Conservation (phyloP, 306 rosid species). For the Citrullus colocynthis region DNA sequence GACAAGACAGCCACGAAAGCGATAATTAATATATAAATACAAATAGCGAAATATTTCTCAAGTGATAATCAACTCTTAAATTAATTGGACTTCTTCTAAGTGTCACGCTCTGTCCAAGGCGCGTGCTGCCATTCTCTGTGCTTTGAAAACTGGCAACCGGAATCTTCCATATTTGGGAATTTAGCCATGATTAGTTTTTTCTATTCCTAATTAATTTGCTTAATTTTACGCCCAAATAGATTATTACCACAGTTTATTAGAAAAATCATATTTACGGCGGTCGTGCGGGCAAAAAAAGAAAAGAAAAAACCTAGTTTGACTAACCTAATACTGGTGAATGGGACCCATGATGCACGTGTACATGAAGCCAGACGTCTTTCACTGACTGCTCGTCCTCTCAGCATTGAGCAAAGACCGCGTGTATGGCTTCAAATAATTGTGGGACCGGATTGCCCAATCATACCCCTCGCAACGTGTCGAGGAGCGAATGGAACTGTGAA, state of each 20-base stretch:
- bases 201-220: background rate
- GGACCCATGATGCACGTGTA: background rate
- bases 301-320: background rate
- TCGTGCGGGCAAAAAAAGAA: too few species aligned
- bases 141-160: background rate
- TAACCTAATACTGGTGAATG: background rate
- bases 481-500: background rate
- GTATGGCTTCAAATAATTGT: background rate
- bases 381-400: background rate
- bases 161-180: slow-evolving; percentile 2
- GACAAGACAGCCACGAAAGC: slow-evolving; percentile 6
- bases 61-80: background rate
- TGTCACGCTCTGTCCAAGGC: background rate
- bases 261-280: background rate
- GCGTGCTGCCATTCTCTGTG: background rate
- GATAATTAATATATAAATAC: background rate
- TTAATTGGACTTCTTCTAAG: background rate
- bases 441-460: background rate
- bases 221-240: background rate
- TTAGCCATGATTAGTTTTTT: background rate
- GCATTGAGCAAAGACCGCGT: background rate
- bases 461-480: background rate
- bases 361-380: background rate
- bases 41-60: background rate
- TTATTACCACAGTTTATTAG: background rate